Conservation (phyloP, 345 rosid species). For the Brassica rapa region DNA sequence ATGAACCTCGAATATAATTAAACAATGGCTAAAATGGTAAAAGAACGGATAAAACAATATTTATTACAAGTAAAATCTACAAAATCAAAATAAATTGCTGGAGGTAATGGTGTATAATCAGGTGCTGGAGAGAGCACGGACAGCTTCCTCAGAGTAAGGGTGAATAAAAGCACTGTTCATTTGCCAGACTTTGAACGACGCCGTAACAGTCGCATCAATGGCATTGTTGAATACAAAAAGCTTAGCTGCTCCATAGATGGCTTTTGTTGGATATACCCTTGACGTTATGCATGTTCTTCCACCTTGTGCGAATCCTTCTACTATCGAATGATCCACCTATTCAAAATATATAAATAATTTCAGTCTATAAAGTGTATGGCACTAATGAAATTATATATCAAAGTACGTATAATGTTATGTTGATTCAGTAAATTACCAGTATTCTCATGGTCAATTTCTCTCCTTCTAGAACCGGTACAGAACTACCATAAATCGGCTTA, state of each 20-base stretch:
- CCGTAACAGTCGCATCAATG: constrained; percentile 65
- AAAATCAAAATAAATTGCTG: neutral
- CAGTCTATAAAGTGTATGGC: too few species aligned
- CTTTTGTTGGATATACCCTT: constrained; percentile 81
- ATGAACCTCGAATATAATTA: neutral
- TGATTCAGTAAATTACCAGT: constrained; percentile 49
- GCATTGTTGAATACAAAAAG: constrained; percentile 89
- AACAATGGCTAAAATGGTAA: neutral
- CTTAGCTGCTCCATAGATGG: constrained; percentile 75
- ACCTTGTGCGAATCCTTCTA: constrained; percentile 85
- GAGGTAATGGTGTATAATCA: constrained; percentile 1
- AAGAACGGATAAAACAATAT: neutral
- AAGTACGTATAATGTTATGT: neutral
- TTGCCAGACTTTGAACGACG: constrained; percentile 74
- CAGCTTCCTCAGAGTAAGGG: constrained; percentile 47
- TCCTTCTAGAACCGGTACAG: constrained; percentile 63
- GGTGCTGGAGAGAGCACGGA: constrained; percentile 25
- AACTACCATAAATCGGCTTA: constrained; percentile 59
- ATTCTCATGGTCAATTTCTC: constrained; percentile 72
- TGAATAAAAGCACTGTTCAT: constrained; percentile 76
- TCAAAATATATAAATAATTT: too few species aligned
- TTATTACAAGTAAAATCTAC: constrained; percentile 7
- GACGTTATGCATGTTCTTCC: constrained; percentile 85
- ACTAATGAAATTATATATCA: neutral
- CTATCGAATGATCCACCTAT: constrained; percentile 95